These are phyloP conservation scores for Ogataea paradorogensis DNA, from an alignment of 805 yeast species.

Conservation along the genomic window DNA sequence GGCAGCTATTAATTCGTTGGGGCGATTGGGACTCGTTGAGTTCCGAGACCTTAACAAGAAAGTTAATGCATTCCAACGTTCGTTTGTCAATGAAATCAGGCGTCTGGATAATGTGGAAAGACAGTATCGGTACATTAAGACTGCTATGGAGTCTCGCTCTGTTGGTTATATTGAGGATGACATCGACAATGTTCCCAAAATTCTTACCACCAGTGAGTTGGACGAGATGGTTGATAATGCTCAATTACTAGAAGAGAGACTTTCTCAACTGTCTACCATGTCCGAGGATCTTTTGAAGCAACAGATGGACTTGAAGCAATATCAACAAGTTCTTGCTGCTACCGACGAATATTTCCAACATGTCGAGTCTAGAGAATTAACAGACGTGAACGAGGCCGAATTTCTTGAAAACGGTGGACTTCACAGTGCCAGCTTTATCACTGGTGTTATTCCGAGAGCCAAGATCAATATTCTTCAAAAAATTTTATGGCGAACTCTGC, in stretches of 20 bases:
- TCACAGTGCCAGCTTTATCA: conserved; percentile 49
- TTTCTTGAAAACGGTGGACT: conserved; percentile 38
- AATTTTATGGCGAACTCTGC: conserved; percentile 85
- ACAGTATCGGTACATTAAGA: conserved; percentile 61
- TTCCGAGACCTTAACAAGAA: conserved; percentile 85
- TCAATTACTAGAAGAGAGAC: conserved; percentile 67
- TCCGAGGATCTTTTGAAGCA: conserved; percentile 59
- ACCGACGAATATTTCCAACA: conserved; percentile 46
- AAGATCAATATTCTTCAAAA: conserved; percentile 71
- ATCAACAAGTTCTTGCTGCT: conserved; percentile 56
- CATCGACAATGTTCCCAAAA: conserved; percentile 23
- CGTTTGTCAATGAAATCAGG: conserved; percentile 86
- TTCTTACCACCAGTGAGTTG: conserved; percentile 42
- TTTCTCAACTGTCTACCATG: conserved; percentile 67
- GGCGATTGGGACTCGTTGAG: conserved; percentile 81
- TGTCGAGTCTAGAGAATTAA: conserved; percentile 25
- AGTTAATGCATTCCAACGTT: conserved; percentile 83
- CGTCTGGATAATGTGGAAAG: conserved; percentile 83
- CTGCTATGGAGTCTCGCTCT: conserved; percentile 44
- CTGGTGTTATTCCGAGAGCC: conserved; percentile 78
- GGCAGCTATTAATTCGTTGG: conserved; percentile 81
- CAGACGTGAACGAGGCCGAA: conserved; percentile 35
- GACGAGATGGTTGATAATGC: conserved; percentile 69
- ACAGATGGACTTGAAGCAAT: conserved; percentile 67
- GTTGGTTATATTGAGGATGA: conserved; percentile 24